Evolutionary conservation across 768 basidiomycete species (phyloP).

Genomic region (Pulveroboletus sp.): DNA sequence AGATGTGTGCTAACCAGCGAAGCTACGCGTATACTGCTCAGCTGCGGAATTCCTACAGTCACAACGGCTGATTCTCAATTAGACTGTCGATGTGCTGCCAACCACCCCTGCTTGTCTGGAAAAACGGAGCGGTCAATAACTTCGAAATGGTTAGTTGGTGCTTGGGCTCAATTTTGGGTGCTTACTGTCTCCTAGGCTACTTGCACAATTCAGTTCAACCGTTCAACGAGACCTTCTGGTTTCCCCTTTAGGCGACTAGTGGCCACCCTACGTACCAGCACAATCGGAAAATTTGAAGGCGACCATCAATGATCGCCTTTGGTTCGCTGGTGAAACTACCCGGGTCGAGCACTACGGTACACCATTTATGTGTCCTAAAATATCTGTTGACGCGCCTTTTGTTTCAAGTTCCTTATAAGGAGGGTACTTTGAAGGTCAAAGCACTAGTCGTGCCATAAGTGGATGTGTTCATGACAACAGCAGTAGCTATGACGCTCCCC

Average conservation of each 20-base stretch:
- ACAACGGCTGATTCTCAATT: conserved; percentile 46
- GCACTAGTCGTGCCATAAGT: conserved; percentile 38
- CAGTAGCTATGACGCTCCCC: conserved; percentile 22
- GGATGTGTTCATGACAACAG: conserved; percentile 37
- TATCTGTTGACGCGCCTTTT: not conserved
- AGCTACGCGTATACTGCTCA: conserved; percentile 60
- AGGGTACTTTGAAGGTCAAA: conserved; percentile 54
- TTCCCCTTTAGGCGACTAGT: conserved; percentile 56
- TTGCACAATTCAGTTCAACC: conserved; percentile 66
- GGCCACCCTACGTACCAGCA: conserved; percentile 51
- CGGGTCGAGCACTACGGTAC: conserved; percentile 56
- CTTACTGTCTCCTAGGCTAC: conserved; percentile 36
- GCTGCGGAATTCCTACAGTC: conserved; percentile 52
- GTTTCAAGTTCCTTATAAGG: conserved; percentile 54
- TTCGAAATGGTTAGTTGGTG: conserved; percentile 50
- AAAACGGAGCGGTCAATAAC: conserved; percentile 60
- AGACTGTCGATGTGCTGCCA: conserved; percentile 49
- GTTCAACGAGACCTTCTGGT: conserved; percentile 64
- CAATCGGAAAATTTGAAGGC: conserved; percentile 59
- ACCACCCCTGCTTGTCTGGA: conserved; percentile 57
- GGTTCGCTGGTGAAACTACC: conserved; percentile 65
- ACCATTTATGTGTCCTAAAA: conserved; percentile 16
- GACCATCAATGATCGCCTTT: conserved; percentile 48
- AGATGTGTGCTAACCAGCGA: conserved; percentile 56
- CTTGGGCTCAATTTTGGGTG: not conserved